These are phyloP conservation scores for Podaxis sp. DNA, from an alignment of 768 basidiomycete species.

Conservation along the genomic window DNA sequence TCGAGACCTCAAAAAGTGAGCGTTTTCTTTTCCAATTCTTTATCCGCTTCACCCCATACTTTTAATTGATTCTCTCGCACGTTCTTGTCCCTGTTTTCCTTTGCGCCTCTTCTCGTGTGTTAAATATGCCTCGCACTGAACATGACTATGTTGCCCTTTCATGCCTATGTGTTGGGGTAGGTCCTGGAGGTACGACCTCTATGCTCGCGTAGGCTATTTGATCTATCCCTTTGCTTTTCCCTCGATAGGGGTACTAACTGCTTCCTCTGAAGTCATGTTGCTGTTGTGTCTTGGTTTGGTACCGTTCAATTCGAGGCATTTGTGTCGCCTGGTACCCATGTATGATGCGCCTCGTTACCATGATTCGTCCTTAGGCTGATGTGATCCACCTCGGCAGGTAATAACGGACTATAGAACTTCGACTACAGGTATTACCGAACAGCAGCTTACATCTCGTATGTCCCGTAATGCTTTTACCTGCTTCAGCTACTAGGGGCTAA, in stretches of 20 bases:
- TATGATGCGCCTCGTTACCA: conserved; percentile 15
- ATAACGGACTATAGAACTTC: conserved; percentile 72
- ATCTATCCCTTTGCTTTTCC: not conserved
- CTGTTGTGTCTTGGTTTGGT: conserved; percentile 57
- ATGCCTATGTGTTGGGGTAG: conserved; percentile 71
- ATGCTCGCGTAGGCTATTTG: conserved; percentile 67
- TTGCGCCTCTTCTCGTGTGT: conserved; percentile 13
- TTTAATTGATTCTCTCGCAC: not conserved
- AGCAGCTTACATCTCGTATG: conserved; percentile 36
- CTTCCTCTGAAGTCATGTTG: conserved; percentile 32
- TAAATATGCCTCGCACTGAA: conserved; percentile 34
- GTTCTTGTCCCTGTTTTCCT: conserved; percentile 5
- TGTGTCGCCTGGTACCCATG: conserved; percentile 57
- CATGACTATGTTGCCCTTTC: conserved; percentile 52
- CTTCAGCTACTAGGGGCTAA: not conserved
- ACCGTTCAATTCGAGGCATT: conserved; percentile 55
- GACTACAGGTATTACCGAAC: conserved; percentile 49
- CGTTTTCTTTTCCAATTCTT: conserved; percentile 1
- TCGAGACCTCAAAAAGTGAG: not conserved
- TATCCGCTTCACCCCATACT: conserved; percentile 1
- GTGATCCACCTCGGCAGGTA: conserved; percentile 18
- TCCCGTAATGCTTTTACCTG: conserved; percentile 6
- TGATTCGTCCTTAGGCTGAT: not conserved
- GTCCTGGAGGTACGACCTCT: conserved; percentile 74
- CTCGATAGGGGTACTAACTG: not conserved